phyloP scores from a whole-genome alignment of 2,329 filamentous ascomycete genomes.

The Sporothrix luriei region DNA sequence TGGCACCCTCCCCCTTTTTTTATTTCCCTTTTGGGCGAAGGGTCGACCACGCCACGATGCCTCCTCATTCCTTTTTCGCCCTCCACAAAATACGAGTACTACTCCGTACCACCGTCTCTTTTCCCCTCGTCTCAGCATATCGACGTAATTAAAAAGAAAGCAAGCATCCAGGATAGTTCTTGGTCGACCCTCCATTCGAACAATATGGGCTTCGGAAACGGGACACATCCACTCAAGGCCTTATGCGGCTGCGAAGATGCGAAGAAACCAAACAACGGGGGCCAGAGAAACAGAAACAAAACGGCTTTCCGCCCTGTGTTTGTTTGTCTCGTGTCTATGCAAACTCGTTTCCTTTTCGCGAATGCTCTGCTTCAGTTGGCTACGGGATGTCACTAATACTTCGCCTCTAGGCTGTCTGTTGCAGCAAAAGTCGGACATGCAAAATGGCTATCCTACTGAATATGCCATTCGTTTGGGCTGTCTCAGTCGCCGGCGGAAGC shows the following conservation, averaged over 20 bases:
- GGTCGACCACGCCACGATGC: constrained; percentile 1
- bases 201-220: constrained; percentile 6
- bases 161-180: constrained; percentile 13
- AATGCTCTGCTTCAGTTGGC: neutral
- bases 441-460: neutral
- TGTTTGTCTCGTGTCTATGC: neutral
- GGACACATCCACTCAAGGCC: neutral
- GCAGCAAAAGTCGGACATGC: constrained; percentile 1
- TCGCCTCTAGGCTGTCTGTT: constrained; percentile 14
- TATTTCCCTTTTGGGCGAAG: constrained; percentile 12
- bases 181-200: constrained; percentile 17
- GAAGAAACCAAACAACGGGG: constrained; percentile 27
- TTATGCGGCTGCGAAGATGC: neutral
- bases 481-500: constrained; percentile 5
- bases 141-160: neutral
- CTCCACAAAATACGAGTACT: constrained; percentile 9
- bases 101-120: too few relatives aligned
- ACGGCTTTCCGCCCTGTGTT: neutral
- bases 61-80: neutral
- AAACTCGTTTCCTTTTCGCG: neutral
- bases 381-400: neutral
- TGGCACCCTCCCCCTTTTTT: constrained; percentile 21
- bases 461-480: constrained; percentile 11
- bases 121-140: constrained; percentile 22
- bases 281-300: constrained; percentile 25